A percentile compares a stretch with the other conserved stretches of the same genome.
phyloP scores from a whole-genome alignment of 331 rosid genomes.

The Spiraea crenata region DNA sequence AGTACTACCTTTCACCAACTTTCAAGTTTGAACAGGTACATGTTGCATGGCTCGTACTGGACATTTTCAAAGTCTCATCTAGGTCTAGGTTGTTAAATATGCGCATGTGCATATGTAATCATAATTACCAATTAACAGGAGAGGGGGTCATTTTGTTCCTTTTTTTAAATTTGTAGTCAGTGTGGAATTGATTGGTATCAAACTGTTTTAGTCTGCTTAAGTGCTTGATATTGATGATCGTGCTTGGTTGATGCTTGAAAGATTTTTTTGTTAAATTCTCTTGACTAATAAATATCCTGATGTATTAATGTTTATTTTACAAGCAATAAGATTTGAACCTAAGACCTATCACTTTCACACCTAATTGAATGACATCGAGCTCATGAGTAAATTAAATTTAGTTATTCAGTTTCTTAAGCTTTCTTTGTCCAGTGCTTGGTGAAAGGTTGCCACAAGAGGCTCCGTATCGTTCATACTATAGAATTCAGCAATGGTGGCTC shows the following conservation, averaged over 20 bases:
- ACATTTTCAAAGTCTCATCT: conserved; percentile 2
- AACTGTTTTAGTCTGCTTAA: neutral
- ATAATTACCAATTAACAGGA: neutral
- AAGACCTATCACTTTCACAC: neutral
- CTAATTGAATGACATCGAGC: too few species aligned
- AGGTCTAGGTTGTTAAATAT: conserved; percentile 6
- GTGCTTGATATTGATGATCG: neutral
- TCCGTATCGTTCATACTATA: conserved; percentile 81
- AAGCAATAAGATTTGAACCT: neutral
- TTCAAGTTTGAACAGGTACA: conserved; percentile 94
- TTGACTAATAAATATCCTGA: neutral
- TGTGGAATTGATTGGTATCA: neutral
- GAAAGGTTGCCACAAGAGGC: conserved; percentile 92
- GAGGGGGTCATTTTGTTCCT: neutral
- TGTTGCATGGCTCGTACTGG: conserved; percentile 4
- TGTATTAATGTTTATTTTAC: neutral
- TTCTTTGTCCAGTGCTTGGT: conserved; percentile 68
- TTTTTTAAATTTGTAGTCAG: too few species aligned
- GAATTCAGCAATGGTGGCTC: conserved; percentile 82
- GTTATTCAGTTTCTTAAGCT: conserved; percentile 10
- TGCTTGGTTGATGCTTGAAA: neutral
- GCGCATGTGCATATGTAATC: neutral
- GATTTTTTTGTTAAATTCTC: neutral
- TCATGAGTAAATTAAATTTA: neutral
- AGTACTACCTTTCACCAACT: conserved; percentile 70